These are phyloP conservation scores for Chaetomiaceae sp. DNA, from an alignment of 2,329 filamentous ascomycete species.

Conservation along the genomic window DNA sequence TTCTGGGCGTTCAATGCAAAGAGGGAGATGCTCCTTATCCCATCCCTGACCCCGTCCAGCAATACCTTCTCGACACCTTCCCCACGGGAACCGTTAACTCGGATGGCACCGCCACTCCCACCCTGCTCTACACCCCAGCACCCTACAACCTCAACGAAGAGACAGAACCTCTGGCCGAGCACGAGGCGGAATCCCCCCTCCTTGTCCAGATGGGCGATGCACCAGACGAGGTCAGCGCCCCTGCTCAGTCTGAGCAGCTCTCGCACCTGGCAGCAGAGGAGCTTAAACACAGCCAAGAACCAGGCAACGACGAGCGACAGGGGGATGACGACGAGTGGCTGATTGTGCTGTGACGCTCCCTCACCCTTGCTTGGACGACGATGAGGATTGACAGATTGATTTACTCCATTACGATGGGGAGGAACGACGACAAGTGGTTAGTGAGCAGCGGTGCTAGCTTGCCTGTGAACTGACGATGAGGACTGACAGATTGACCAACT, in stretches of 20 bases:
- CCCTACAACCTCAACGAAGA: neutral
- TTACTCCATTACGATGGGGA: neutral
- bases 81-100: no score
- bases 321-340: neutral
- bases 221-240: no score
- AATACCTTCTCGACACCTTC: no score
- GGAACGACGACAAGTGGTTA: no score
- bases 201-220: neutral
- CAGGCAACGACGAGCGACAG: neutral
- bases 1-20: no score
- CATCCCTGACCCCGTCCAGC: no score
- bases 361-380: neutral
- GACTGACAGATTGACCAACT: no score
- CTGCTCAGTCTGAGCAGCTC: neutral
- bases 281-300: neutral
- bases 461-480: no score
- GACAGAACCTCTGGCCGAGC: neutral
- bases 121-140: neutral
- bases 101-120: no score
- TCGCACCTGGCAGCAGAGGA: neutral
- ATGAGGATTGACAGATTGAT: neutral
- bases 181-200: neutral
- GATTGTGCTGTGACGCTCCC: slow-evolving; percentile 1
- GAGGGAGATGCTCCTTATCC: no score
- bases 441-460: neutral